Conservation (phyloP, 257 asterid genomes). For the Lantana camara region DNA sequence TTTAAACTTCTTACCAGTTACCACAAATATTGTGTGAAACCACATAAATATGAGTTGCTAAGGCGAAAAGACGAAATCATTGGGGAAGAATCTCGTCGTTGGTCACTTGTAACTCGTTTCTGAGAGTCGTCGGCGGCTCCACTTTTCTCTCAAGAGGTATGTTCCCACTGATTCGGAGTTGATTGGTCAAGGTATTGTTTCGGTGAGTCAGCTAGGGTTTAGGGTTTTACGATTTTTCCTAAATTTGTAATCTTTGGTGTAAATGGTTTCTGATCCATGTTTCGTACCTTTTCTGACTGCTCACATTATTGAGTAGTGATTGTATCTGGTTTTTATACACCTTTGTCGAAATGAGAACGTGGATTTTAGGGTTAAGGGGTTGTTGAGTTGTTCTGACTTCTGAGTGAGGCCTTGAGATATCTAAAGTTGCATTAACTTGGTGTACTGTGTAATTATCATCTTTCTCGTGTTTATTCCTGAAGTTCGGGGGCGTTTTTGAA, state of each 20-base stretch:
- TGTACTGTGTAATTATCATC: neutral
- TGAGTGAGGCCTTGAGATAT: neutral
- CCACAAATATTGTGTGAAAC: too few species aligned
- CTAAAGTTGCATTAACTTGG: neutral
- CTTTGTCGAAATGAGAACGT: constrained; percentile 3
- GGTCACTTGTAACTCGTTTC: neutral
- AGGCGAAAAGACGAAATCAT: constrained; percentile 7
- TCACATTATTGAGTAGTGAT: constrained; percentile 1
- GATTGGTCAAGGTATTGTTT: constrained; percentile 27
- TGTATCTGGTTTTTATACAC: neutral
- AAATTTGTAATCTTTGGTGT: neutral
- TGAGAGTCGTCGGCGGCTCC: constrained; percentile 19
- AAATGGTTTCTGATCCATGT: neutral
- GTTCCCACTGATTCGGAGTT: constrained; percentile 10
- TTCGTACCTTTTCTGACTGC: neutral
- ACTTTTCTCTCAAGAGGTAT: neutral
- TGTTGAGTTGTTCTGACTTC: neutral
- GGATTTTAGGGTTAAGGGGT: constrained; percentile 19
- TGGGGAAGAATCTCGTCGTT: constrained; percentile 10
- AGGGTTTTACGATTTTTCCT: constrained; percentile 44
- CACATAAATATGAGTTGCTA: too few species aligned
- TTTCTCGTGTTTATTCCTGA: neutral
- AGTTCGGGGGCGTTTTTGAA: neutral
- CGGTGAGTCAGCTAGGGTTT: constrained; percentile 47
- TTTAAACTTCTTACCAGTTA: too few species aligned